A percentile compares a stretch with the other conserved stretches of the same genome.
Evolutionary conservation across 805 yeast species (phyloP).

Genomic region (Ogataea philodendri): DNA sequence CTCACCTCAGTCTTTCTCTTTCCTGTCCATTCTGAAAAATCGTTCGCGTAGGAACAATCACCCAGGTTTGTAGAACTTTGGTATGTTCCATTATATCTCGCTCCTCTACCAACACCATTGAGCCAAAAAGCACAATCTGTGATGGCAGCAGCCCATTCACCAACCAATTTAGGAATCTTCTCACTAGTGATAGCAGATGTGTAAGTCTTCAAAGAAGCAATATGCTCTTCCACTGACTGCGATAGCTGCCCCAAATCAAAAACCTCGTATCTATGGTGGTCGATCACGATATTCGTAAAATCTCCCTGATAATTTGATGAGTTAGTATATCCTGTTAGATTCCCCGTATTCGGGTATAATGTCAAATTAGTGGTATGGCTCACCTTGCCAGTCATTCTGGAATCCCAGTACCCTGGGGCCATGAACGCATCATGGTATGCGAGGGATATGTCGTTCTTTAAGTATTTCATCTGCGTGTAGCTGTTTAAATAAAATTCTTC

Average conservation of each 20-base stretch:
- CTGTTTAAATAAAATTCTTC: conserved; percentile 41
- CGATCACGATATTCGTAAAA: conserved; percentile 70
- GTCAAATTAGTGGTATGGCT: conserved; percentile 13
- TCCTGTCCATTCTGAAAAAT: conserved; percentile 41
- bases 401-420: conserved; percentile 54
- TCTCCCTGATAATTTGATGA: conserved; percentile 22
- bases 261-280: conserved; percentile 92
- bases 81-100: conserved; percentile 56
- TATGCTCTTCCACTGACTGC: conserved; percentile 58
- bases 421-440: conserved; percentile 69
- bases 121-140: conserved; percentile 72
- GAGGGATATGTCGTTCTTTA: conserved; percentile 41
- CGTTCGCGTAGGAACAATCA: conserved; percentile 41
- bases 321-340: conserved; percentile 9
- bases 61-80: conserved; percentile 42
- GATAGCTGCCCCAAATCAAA: conserved; percentile 62
- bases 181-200: conserved; percentile 42
- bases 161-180: conserved; percentile 52
- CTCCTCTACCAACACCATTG: conserved; percentile 67
- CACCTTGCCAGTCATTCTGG: conserved; percentile 32
- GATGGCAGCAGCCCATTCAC: conserved; percentile 71
- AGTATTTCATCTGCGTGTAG: conserved; percentile 42
- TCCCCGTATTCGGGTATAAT: conserved; percentile 4
- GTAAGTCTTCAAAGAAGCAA: conserved; percentile 50
- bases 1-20: conserved; percentile 45